These are phyloP conservation scores for Syncephalastrum monosporum DNA, from an alignment of 371 early-diverging fungal species.

Conservation along the genomic window DNA sequence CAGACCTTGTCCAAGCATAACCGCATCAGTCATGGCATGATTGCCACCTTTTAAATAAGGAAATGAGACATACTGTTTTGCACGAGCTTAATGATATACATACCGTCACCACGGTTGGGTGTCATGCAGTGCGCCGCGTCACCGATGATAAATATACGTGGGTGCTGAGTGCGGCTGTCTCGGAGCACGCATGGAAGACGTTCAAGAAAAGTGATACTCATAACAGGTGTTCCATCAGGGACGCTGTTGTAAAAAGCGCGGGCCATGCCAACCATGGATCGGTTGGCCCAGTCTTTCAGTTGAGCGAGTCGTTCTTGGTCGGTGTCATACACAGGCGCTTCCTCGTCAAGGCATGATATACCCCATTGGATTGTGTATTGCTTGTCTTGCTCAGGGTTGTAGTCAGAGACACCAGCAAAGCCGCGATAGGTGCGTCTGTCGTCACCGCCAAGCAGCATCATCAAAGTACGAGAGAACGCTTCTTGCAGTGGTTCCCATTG, in stretches of 20 bases:
- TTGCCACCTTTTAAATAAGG: constrained; percentile 16
- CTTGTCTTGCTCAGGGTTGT: neutral
- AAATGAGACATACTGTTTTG: neutral
- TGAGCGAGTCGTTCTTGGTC: constrained; percentile 9
- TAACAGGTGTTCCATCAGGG: neutral
- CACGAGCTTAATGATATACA: neutral
- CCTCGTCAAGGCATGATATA: constrained; percentile 5
- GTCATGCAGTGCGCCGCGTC: constrained; percentile 29
- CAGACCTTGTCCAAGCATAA: constrained; percentile 19
- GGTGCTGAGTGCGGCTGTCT: neutral
- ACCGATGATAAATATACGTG: constrained; percentile 12
- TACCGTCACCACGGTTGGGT: constrained; percentile 22
- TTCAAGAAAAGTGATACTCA: constrained; percentile 11
- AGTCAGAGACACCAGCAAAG: neutral
- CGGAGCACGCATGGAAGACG: neutral
- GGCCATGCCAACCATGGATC: constrained; percentile 1
- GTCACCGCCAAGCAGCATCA: too few relatives aligned
- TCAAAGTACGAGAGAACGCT: too few relatives aligned
- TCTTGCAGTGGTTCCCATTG: too few relatives aligned
- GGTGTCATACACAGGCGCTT: constrained; percentile 2
- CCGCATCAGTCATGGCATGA: constrained; percentile 31
- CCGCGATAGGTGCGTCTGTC: neutral
- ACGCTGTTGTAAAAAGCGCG: neutral
- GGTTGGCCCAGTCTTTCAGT: constrained; percentile 7
- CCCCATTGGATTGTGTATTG: constrained; percentile 8